Evolutionary conservation across 83 land plant genomes (phyloP).

Genomic region (Isoetes engelmannii): DNA sequence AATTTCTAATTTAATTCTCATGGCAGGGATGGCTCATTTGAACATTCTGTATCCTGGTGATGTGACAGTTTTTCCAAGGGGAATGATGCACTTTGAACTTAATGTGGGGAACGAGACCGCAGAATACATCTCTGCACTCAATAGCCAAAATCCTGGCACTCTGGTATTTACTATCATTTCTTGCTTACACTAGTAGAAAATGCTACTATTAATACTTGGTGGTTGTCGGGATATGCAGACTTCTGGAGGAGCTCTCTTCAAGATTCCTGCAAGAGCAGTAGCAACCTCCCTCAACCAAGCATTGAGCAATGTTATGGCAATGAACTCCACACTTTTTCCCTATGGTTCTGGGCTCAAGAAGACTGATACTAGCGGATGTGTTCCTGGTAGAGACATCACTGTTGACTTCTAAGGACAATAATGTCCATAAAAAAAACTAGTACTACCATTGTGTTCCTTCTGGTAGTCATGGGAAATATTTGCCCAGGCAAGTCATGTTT

Average conservation of each 20-base stretch:
- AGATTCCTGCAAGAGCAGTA: constrained; percentile 4
- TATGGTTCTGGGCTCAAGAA: not conserved
- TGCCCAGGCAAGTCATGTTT: too few relatives aligned
- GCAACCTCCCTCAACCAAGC: constrained; percentile 8
- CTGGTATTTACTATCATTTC: constrained; percentile 12
- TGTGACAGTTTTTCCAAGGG: constrained; percentile 15
- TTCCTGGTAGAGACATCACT: constrained; percentile 7
- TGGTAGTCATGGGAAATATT: too few relatives aligned
- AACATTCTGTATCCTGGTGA: constrained; percentile 19
- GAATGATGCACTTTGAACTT: constrained; percentile 22
- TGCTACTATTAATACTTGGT: not conserved
- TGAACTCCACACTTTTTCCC: not conserved
- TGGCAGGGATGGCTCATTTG: constrained; percentile 5
- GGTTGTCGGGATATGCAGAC: not conserved
- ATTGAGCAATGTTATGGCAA: not conserved
- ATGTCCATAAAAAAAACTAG: too few relatives aligned
- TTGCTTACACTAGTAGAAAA: not conserved
- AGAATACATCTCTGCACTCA: constrained; percentile 19
- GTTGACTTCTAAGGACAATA: too few relatives aligned
- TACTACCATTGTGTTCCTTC: too few relatives aligned
- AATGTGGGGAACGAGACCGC: constrained; percentile 12
- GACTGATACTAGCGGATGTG: not conserved
- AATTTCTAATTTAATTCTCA: too few relatives aligned
- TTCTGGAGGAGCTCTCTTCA: constrained; percentile 4
- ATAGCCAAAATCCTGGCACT: constrained; percentile 22